These are phyloP conservation scores for Claviceps digitariae DNA, from an alignment of 2,329 filamentous ascomycete genomes.

Conservation along the genomic window DNA sequence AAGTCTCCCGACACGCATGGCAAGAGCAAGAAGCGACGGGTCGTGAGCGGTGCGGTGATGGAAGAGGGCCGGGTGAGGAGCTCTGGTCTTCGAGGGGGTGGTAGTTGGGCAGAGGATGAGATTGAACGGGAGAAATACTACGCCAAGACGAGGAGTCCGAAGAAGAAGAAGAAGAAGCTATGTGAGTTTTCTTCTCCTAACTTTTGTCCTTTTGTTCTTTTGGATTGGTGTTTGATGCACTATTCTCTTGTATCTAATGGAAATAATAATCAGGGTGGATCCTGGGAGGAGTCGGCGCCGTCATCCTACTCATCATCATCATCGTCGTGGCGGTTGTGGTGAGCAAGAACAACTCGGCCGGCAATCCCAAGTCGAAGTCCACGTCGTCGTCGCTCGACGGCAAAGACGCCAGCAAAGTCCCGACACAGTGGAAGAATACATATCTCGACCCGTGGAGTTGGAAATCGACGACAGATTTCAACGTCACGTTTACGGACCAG, in stretches of 20 bases:
- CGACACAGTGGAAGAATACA: slow-evolving; percentile 54
- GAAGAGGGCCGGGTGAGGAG: slow-evolving; percentile 46
- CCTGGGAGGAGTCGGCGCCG: slow-evolving; percentile 35
- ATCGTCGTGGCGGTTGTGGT: slow-evolving; percentile 52
- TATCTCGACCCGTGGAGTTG: slow-evolving; percentile 83
- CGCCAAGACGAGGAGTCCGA: slow-evolving; percentile 31
- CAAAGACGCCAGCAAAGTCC: slow-evolving; percentile 43
- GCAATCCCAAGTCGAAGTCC: slow-evolving; percentile 11
- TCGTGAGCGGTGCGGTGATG: slow-evolving; percentile 57
- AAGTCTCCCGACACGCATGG: slow-evolving; percentile 20
- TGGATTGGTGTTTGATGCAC: too few relatives aligned
- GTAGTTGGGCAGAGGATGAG: slow-evolving; percentile 27
- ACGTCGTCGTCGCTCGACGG: slow-evolving; percentile 29
- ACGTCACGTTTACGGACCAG: slow-evolving; percentile 78
- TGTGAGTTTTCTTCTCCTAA: slow-evolving; percentile 31
- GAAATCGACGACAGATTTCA: slow-evolving; percentile 84
- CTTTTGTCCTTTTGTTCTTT: too few relatives aligned
- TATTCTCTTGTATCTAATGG: too few relatives aligned
- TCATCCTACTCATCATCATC: slow-evolving; percentile 53
- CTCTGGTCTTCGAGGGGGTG: slow-evolving; percentile 30
- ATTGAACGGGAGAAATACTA: slow-evolving; percentile 34
- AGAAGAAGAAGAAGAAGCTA: slow-evolving; percentile 45
- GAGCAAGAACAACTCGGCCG: slow-evolving; percentile 41
- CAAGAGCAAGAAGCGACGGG: slow-evolving; percentile 38
- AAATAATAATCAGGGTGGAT: too few relatives aligned